phyloP scores from a whole-genome alignment of 129 eudicot species.

The Saposhnikovia divaricata region DNA sequence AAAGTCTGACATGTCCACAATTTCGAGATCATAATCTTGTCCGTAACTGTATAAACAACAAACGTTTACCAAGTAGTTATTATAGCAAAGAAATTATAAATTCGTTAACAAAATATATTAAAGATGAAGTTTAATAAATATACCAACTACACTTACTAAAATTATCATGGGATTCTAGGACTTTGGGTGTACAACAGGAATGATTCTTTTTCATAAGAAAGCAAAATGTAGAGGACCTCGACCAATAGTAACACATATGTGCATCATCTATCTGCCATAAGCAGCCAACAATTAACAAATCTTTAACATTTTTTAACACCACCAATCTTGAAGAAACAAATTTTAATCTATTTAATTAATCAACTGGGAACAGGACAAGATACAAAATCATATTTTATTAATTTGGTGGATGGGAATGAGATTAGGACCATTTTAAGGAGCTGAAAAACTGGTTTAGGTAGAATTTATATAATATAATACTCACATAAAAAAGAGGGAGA shows the following conservation, averaged over 20 bases:
- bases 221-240: not conserved
- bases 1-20: too few species aligned
- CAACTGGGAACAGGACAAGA: not conserved
- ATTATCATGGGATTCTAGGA: too few species aligned
- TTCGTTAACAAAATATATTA: too few species aligned
- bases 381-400: not conserved
- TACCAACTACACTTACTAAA: not conserved
- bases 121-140: too few species aligned
- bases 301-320: not conserved
- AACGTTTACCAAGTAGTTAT: not conserved
- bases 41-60: not conserved
- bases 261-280: not conserved
- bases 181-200: too few species aligned
- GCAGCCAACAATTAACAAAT: not conserved
- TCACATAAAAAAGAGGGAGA: not conserved
- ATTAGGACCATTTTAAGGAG: slow-evolving; percentile 2
- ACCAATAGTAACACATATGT: not conserved
- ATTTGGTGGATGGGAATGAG: not conserved
- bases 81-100: not conserved
- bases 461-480: not conserved
- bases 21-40: too few species aligned
- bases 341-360: not conserved
- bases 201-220: not conserved
- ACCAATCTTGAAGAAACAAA: not conserved
- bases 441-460: not conserved